A percentile compares a stretch with the other conserved stretches of the same genome.
Conservation (phyloP, 345 rosid species). For the Zanthoxylum bungeanum region DNA sequence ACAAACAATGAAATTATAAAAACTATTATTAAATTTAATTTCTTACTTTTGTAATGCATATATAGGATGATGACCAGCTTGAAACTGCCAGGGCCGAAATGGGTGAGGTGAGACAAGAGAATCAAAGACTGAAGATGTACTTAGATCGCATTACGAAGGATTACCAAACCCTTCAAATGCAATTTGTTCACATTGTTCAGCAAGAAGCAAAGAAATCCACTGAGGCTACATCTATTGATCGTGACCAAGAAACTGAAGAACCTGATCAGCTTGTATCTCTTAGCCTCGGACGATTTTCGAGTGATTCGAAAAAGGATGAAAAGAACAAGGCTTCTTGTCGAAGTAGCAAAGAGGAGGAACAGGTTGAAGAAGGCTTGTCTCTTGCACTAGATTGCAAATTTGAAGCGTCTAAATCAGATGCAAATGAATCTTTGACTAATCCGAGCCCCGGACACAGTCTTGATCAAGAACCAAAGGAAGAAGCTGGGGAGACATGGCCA, state of each 20-base stretch:
- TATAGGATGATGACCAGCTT: conserved; percentile 50
- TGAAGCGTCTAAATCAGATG: conserved; percentile 32
- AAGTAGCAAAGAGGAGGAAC: conserved; percentile 23
- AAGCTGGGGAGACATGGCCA: conserved; percentile 37
- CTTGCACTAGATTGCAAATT: conserved; percentile 61
- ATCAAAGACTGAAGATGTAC: conserved; percentile 57
- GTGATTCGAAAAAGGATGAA: conserved; percentile 32
- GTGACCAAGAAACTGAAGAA: conserved; percentile 33
- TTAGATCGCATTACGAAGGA: conserved; percentile 55
- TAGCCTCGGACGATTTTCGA: conserved; percentile 58
- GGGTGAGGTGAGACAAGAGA: conserved; percentile 75
- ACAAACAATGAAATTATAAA: not conserved
- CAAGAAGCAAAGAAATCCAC: conserved; percentile 32
- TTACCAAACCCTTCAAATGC: conserved; percentile 57
- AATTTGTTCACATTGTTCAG: conserved; percentile 39
- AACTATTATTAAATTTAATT: not conserved
- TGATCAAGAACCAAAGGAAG: conserved; percentile 46
- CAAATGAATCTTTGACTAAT: conserved; percentile 27
- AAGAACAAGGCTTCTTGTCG: conserved; percentile 21
- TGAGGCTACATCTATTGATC: not conserved
- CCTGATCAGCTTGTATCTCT: conserved; percentile 68
- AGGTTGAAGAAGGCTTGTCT: conserved; percentile 24
- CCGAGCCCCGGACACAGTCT: no score
- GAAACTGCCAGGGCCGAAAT: conserved; percentile 68
- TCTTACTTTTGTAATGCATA: not conserved